Percentiles rank a stretch among this genome's conserved stretches.
Evolutionary conservation across 140 eudicot genomes (phyloP).

Genomic region (Oenanthe javanica): DNA sequence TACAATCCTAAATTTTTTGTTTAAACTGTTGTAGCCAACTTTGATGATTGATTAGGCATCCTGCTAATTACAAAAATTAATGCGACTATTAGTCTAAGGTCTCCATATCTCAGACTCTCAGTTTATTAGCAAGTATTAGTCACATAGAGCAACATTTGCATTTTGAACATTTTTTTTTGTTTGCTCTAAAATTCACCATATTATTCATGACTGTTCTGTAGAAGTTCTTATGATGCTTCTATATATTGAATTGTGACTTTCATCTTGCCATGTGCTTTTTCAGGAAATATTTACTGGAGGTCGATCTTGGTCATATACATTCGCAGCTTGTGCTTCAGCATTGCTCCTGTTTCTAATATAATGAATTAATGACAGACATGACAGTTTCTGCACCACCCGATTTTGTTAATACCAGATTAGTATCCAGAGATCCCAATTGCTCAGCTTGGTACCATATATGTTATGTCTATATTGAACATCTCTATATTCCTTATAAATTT

Average conservation of each 20-base stretch:
- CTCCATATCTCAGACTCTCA: neutral
- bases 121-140: neutral
- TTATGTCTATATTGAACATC: neutral
- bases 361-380: conserved; percentile 13
- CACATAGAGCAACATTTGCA: neutral
- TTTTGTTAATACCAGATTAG: conserved; percentile 3
- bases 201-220: neutral
- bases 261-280: conserved; percentile 9
- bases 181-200: neutral
- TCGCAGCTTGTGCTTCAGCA: conserved; percentile 32
- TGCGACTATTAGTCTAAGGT: neutral
- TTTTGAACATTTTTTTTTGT: neutral
- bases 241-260: neutral
- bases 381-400: neutral
- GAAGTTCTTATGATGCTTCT: neutral
- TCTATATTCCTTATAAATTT: neutral
- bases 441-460: conserved; percentile 1
- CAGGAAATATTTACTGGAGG: conserved; percentile 44
- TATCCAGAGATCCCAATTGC: neutral
- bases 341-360: conserved; percentile 33
- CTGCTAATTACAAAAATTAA: neutral
- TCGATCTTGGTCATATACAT: conserved; percentile 26
- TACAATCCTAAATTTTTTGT: too few relatives aligned
- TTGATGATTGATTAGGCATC: neutral
- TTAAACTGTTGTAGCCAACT: neutral